phyloP scores from a whole-genome alignment of 2,329 filamentous ascomycete genomes.

The Botrytis deweyae region DNA sequence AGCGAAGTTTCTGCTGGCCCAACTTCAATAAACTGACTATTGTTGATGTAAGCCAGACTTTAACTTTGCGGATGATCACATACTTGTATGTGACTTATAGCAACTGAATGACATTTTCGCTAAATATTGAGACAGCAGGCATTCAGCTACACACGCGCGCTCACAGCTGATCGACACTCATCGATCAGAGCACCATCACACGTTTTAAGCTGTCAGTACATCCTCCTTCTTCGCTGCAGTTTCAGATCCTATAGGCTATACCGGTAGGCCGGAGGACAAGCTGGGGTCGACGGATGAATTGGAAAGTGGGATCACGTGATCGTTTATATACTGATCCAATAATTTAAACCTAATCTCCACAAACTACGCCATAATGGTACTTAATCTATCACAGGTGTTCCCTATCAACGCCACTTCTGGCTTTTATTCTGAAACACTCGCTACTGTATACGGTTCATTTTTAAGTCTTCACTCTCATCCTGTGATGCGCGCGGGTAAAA shows the following conservation, averaged over 20 bases:
- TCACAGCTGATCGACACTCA: not conserved
- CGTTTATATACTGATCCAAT: not conserved
- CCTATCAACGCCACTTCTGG: not conserved
- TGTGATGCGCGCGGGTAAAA: constrained; percentile 4
- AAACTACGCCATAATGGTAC: not conserved
- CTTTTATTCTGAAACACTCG: not conserved
- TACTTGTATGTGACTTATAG: not conserved
- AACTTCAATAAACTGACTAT: not conserved
- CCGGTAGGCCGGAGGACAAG: not conserved
- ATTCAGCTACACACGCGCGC: not conserved
- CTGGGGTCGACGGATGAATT: not conserved
- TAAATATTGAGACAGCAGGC: not conserved
- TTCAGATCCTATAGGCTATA: not conserved
- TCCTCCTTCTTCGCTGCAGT: not conserved
- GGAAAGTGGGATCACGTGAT: not conserved
- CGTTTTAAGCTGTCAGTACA: not conserved
- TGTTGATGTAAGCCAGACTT: not conserved
- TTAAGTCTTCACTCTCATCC: not conserved
- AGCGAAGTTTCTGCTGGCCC: not conserved
- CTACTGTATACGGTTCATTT: not conserved
- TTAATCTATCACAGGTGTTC: not conserved
- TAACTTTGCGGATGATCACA: not conserved
- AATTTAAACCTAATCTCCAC: not conserved
- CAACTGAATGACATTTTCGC: not conserved
- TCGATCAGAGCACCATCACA: not conserved